These are phyloP conservation scores for Mucor sp. DNA, from an alignment of 371 early-diverging fungal species.

Conservation along the genomic window DNA sequence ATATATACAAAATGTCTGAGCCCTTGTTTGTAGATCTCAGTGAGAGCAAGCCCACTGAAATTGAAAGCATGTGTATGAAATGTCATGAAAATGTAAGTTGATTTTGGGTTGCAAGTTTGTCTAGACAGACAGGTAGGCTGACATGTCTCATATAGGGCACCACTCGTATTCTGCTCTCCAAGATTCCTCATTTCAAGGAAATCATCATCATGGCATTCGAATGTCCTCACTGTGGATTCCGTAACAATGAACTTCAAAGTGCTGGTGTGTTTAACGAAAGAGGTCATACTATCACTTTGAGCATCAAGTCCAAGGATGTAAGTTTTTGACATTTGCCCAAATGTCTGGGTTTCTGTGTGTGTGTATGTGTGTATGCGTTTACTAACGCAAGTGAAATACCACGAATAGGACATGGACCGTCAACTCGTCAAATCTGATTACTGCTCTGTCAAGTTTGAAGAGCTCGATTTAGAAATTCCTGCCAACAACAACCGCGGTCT, in stretches of 20 bases:
- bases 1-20: constrained; percentile 29
- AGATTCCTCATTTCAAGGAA: constrained; percentile 93
- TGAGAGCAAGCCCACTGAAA: constrained; percentile 71
- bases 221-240: constrained; percentile 89
- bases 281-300: constrained; percentile 73
- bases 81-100: constrained; percentile 79
- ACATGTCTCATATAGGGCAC: constrained; percentile 58
- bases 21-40: constrained; percentile 76
- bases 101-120: too few species aligned
- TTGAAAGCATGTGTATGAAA: constrained; percentile 92
- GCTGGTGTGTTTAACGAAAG: constrained; percentile 80
- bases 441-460: constrained; percentile 78
- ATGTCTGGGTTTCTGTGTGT: not conserved
- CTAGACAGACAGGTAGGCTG: not conserved
- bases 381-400: not conserved
- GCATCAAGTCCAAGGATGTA: constrained; percentile 60
- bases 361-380: too few species aligned
- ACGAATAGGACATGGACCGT: constrained; percentile 75
- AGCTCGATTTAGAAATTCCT: constrained; percentile 91
- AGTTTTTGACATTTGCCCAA: not conserved
- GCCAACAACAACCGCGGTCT: constrained; percentile 73
- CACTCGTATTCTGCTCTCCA: constrained; percentile 85
- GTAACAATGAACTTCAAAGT: constrained; percentile 91
- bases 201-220: constrained; percentile 94
- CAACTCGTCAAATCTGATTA: constrained; percentile 91